These are phyloP conservation scores for Colletotrichum tabaci DNA, from an alignment of 2,329 filamentous ascomycete species.

Conservation along the genomic window DNA sequence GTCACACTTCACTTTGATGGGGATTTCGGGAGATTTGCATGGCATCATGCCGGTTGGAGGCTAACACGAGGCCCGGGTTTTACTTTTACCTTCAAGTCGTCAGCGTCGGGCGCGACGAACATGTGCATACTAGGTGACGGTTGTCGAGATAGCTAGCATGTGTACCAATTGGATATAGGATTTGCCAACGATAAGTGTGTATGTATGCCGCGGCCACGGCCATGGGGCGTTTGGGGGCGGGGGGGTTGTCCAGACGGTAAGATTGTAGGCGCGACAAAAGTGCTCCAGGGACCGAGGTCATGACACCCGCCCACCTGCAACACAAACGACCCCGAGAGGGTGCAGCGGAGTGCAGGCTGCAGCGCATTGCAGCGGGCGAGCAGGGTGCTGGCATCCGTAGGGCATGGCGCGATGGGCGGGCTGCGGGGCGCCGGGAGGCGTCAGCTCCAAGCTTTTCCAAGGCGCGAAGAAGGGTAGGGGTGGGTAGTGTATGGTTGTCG, in stretches of 20 bases:
- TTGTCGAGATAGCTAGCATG: slow-evolving; percentile 24
- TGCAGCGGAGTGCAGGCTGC: slow-evolving; percentile 36
- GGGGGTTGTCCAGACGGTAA: background rate
- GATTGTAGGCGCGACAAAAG: slow-evolving; percentile 32
- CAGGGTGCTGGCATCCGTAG: slow-evolving; percentile 9
- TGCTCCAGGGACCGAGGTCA: slow-evolving; percentile 18
- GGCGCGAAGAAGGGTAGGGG: background rate
- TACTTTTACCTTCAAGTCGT: background rate
- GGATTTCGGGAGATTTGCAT: slow-evolving; percentile 16
- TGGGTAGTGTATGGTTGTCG: background rate
- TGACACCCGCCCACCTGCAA: slow-evolving; percentile 31
- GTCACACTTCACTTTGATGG: slow-evolving; percentile 27
- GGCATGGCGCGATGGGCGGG: slow-evolving; percentile 32
- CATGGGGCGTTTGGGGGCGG: background rate
- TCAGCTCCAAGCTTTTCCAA: slow-evolving; percentile 19
- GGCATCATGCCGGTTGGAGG: slow-evolving; percentile 2
- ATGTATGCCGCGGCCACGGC: background rate
- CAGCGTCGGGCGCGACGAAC: slow-evolving; percentile 5
- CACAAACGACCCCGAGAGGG: slow-evolving; percentile 33
- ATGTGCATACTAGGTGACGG: slow-evolving; percentile 27
- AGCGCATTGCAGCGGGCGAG: slow-evolving; percentile 29
- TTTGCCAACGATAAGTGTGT: background rate
- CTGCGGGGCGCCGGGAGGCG: slow-evolving; percentile 10
- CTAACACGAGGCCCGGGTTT: background rate
- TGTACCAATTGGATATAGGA: slow-evolving; percentile 29